phyloP scores from a whole-genome alignment of 2,329 filamentous ascomycete genomes.

The Colletotrichum theobromicola region DNA sequence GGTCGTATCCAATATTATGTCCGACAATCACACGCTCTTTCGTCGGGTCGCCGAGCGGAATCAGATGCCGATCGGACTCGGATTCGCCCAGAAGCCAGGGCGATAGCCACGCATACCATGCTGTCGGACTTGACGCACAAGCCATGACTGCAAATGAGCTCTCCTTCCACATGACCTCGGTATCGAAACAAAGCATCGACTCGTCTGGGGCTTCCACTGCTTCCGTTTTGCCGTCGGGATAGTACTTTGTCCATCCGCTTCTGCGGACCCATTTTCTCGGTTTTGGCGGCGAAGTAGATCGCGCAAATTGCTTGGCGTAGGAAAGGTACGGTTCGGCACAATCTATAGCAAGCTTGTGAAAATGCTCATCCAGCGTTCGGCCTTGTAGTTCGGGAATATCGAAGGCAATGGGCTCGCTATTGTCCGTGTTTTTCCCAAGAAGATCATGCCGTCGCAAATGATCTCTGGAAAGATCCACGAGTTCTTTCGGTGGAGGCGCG shows the following conservation, averaged over 20 bases:
- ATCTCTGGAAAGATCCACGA: constrained; percentile 80
- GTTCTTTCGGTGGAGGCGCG: constrained; percentile 66
- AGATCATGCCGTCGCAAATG: constrained; percentile 87
- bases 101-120: constrained; percentile 98
- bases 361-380: constrained; percentile 88
- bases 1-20: constrained; percentile 95
- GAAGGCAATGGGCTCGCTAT: constrained; percentile 77
- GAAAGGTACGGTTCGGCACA: constrained; percentile 84
- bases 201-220: constrained; percentile 79
- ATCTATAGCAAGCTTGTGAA: constrained; percentile 85
- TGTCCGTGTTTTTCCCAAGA: constrained; percentile 87
- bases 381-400: constrained; percentile 84
- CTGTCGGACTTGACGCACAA: constrained; percentile 84
- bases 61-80: constrained; percentile 76
- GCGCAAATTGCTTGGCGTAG: constrained; percentile 76
- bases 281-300: constrained; percentile 61
- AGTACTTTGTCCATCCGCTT: constrained; percentile 96
- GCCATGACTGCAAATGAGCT: constrained; percentile 96
- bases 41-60: constrained; percentile 81
- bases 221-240: constrained; percentile 73
- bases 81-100: constrained; percentile 92
- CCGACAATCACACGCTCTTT: constrained; percentile 82
- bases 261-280: constrained; percentile 75
- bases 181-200: constrained; percentile 87
- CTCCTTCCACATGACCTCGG: constrained; percentile 95